These are phyloP conservation scores for Sequoia sempervirens DNA, from an alignment of 75 land plant genomes.

Conservation along the genomic window DNA sequence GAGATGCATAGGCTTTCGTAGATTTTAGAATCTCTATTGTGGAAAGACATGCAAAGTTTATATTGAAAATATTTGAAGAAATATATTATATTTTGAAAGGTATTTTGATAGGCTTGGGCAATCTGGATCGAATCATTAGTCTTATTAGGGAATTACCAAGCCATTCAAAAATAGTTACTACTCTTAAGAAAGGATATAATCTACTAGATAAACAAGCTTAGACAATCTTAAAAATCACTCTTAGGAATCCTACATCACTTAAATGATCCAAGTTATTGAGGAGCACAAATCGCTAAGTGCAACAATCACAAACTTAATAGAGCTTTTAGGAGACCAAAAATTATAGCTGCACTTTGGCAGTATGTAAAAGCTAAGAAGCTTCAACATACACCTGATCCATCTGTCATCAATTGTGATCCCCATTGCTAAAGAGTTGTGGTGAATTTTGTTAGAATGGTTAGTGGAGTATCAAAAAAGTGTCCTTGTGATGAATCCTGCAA, in stretches of 20 bases:
- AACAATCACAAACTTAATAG: too few relatives aligned
- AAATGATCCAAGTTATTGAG: too few relatives aligned
- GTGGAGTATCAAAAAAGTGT: too few relatives aligned
- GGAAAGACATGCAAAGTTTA: slow-evolving; percentile 83
- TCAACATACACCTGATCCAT: slow-evolving; percentile 79
- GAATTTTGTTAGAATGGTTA: too few relatives aligned
- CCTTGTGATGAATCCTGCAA: too few relatives aligned
- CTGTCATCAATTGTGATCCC: slow-evolving; percentile 75
- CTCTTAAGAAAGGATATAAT: slow-evolving; percentile 68
- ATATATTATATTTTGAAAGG: slow-evolving; percentile 93
- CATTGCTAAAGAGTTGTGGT: slow-evolving; percentile 73
- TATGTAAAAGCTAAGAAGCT: slow-evolving; percentile 94
- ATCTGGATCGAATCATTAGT: slow-evolving; percentile 72
- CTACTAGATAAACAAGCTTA: too few relatives aligned
- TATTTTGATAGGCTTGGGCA: slow-evolving; percentile 79
- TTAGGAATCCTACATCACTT: too few relatives aligned
- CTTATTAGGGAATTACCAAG: slow-evolving; percentile 59
- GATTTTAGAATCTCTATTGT: slow-evolving; percentile 88
- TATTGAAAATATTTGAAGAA: slow-evolving; percentile 73
- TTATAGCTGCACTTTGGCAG: slow-evolving; percentile 93
- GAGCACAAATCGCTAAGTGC: too few relatives aligned
- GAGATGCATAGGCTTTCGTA: slow-evolving; percentile 90
- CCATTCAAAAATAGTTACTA: slow-evolving; percentile 43
- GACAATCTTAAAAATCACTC: too few relatives aligned
- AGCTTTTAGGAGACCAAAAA: slow-evolving; percentile 81